Evolutionary conservation across 1,284 basidiomycete species (phyloP).

Genomic region (Kwoniella shivajii): DNA sequence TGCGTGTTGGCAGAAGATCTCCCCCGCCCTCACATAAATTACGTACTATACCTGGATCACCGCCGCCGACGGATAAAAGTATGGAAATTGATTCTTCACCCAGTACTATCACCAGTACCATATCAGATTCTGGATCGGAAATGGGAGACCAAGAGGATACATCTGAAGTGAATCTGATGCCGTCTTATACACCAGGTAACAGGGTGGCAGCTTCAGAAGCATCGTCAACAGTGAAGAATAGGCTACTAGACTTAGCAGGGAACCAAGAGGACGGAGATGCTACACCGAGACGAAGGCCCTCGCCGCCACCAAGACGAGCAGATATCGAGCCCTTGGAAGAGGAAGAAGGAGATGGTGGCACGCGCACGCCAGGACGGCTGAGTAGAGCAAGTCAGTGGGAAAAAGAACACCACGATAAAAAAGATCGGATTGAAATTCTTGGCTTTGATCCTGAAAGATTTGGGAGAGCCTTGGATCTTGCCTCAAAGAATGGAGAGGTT

Average conservation of each 20-base stretch:
- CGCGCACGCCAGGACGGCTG: slow-evolving; percentile 6
- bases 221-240: not conserved
- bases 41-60: slow-evolving; percentile 9
- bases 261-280: slow-evolving; percentile 16
- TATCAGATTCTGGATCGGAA: slow-evolving; percentile 6
- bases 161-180: not conserved
- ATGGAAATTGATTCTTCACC: not conserved
- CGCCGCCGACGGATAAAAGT: slow-evolving; percentile 1
- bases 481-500: slow-evolving; percentile 1
- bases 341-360: slow-evolving; percentile 8
- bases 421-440: slow-evolving; percentile 9
- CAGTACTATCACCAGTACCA: slow-evolving; percentile 1
- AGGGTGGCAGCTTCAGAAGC: not conserved
- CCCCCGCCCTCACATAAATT: not conserved
- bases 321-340: slow-evolving; percentile 16
- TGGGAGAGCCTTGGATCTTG: slow-evolving; percentile 13
- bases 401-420: slow-evolving; percentile 6
- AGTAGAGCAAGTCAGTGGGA: slow-evolving; percentile 4
- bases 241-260: slow-evolving; percentile 1
- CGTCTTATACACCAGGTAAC: not conserved
- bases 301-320: slow-evolving; percentile 19
- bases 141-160: not conserved
- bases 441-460: slow-evolving; percentile 20
- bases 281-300: slow-evolving; percentile 21
- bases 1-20: not conserved